Evolutionary conservation across 2,329 filamentous ascomycete genomes (phyloP).

Genomic region (Pochonia chlamydosporia): DNA sequence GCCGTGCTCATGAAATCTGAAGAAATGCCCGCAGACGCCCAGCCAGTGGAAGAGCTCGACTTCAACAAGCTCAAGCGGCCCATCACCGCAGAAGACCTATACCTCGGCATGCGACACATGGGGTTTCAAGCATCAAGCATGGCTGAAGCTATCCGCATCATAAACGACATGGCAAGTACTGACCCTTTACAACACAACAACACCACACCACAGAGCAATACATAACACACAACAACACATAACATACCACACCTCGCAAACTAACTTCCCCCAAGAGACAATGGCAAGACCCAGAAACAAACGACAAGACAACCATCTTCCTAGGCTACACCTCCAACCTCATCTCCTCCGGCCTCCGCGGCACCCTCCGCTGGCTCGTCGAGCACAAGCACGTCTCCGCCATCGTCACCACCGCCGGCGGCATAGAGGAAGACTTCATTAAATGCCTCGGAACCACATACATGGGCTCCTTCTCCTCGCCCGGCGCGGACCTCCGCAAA

Average conservation of each 20-base stretch:
- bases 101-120: slow-evolving; percentile 78
- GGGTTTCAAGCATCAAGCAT: slow-evolving; percentile 69
- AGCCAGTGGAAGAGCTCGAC: slow-evolving; percentile 83
- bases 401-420: slow-evolving; percentile 92
- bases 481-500: slow-evolving; percentile 70
- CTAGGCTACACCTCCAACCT: slow-evolving; percentile 96
- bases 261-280: slow-evolving; percentile 44
- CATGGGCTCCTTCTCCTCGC: slow-evolving; percentile 75
- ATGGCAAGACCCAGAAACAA: slow-evolving; percentile 76
- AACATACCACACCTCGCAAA: too few species aligned
- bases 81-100: slow-evolving; percentile 80
- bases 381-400: slow-evolving; percentile 88
- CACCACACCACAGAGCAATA: neutral
- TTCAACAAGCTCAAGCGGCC: slow-evolving; percentile 76
- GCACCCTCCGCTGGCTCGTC: slow-evolving; percentile 86
- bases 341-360: slow-evolving; percentile 90
- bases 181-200: neutral
- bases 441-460: slow-evolving; percentile 96
- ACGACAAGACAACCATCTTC: slow-evolving; percentile 83
- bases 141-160: slow-evolving; percentile 81
- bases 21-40: slow-evolving; percentile 71
- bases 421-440: slow-evolving; percentile 96
- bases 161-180: slow-evolving; percentile 87
- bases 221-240: neutral
- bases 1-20: slow-evolving; percentile 83